phyloP scores from a whole-genome alignment of 1,284 basidiomycete species.

The Boletus smithii region DNA sequence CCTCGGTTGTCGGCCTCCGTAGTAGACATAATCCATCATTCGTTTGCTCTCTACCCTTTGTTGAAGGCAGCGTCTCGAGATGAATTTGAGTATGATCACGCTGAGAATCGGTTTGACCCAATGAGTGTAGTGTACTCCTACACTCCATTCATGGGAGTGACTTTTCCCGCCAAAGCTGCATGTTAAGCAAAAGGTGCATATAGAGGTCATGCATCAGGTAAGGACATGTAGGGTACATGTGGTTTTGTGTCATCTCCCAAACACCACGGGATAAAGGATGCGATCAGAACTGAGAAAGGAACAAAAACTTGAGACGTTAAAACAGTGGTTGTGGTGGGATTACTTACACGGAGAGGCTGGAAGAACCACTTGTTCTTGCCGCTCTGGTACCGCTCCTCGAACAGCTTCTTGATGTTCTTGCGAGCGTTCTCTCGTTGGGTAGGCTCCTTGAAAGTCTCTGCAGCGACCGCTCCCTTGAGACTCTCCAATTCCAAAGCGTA shows the following conservation, averaged over 20 bases:
- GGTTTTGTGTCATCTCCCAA: conserved; percentile 26
- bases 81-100: conserved; percentile 2
- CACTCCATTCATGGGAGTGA: no score
- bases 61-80: no score
- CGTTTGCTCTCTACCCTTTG: conserved; percentile 4
- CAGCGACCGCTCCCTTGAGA: conserved; percentile 78
- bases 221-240: conserved; percentile 32
- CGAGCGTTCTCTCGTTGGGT: conserved; percentile 90
- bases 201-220: conserved; percentile 25
- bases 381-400: conserved; percentile 87
- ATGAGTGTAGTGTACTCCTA: neutral
- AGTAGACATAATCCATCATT: conserved; percentile 30
- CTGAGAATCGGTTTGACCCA: neutral
- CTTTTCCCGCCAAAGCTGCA: neutral
- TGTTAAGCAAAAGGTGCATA: conserved; percentile 13
- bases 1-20: conserved; percentile 4
- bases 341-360: conserved; percentile 70
- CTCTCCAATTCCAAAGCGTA: conserved; percentile 93
- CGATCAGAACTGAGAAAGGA: conserved; percentile 28
- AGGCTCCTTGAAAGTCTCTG: conserved; percentile 94
- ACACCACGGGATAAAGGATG: conserved; percentile 9
- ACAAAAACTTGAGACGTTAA: conserved; percentile 5
- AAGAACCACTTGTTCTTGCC: conserved; percentile 98
- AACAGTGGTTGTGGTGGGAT: neutral
- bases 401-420: conserved; percentile 92